Base-by-base conservation (phyloP, 345 rosid species). In the Pugionium cornutum region DNA sequence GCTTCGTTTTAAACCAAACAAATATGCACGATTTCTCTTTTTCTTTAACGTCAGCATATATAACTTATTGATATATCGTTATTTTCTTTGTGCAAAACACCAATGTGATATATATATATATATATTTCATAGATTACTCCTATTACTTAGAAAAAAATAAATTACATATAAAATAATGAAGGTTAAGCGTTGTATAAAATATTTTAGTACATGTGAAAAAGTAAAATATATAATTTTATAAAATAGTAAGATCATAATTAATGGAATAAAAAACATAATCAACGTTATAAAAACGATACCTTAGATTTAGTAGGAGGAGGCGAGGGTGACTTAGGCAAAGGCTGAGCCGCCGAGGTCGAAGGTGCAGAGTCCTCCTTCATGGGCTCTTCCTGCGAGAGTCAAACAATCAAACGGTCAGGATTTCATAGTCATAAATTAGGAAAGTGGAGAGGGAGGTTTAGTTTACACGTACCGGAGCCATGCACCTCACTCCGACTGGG, bases 401-500 rank as follows among this genome's bases (percentile, higher is more conserved):
- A 44, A 33, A 35, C 7, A 47, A 42, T 5, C 4, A 7, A 2
- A 48, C 59, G 41, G 41, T 39, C 36, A 52, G 30, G 28, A 62
- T 48, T 37, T 11, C 4, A 4, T 9, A 5, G 0, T 2, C 26
- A 47, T 9, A 42, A 2, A 43, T 6, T 5, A 36, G 5, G 9
- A 36, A 33, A 26, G 58, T 39, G n/a, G n/a, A 29, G 35, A 3
- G 32, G 35, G 8, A 4, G 25, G 18, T 18, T 18, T 18, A 18
- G 18, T 18, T 18, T 46, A 35, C 26, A 55, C 8, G 6, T 66
- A 79, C 89, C 83, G 76, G 67, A 3, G 83, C 64, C 81, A 56
- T 75, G 79, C 84, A 84, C 29, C 76, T 68, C 27, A 86, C 83
- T 1, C 64, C 58, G 26, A 64, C 28, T 0, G 73, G 47, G 2